phyloP scores from a whole-genome alignment of 129 eudicot species.

The carrot (Daucus carota) region DNA sequence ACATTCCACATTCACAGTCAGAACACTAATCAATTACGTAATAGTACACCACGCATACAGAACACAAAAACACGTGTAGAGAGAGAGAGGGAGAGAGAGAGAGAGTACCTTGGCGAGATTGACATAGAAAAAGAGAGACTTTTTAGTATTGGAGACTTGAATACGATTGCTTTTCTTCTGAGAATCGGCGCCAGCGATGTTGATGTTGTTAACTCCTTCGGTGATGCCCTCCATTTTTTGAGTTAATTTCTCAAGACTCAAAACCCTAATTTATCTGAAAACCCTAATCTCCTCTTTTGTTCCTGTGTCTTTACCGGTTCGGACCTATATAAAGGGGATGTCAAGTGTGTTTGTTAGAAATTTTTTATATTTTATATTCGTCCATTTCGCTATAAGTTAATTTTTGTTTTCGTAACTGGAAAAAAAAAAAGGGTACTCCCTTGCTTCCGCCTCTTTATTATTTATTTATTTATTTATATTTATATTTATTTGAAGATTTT shows the following conservation, averaged over 20 bases:
- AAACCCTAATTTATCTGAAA: neutral
- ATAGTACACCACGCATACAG: neutral
- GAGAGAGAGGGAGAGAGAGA: neutral
- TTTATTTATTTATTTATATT: too few relatives aligned
- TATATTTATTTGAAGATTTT: too few relatives aligned
- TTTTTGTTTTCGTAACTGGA: too few relatives aligned
- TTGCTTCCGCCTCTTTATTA: too few relatives aligned
- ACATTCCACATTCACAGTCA: neutral
- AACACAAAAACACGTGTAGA: too few relatives aligned
- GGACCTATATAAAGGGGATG: constrained; percentile 1
- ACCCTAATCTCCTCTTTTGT: neutral
- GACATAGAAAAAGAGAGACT: constrained; percentile 69
- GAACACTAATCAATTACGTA: neutral
- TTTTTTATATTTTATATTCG: too few relatives aligned
- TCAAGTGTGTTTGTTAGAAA: too few relatives aligned
- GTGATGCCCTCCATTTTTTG: constrained; percentile 44
- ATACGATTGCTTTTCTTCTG: constrained; percentile 53
- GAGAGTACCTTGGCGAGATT: constrained; percentile 56
- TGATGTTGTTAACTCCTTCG: constrained; percentile 33
- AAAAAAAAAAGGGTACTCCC: too few relatives aligned
- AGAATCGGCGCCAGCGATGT: constrained; percentile 12
- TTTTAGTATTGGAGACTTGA: constrained; percentile 78
- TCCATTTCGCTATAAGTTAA: too few relatives aligned
- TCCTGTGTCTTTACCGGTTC: neutral
- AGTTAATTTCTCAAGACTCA: neutral